Percentiles rank a stretch among this genome's conserved stretches.
phyloP scores from a whole-genome alignment of 2,329 filamentous ascomycete species.

The Metarhizium humberi region DNA sequence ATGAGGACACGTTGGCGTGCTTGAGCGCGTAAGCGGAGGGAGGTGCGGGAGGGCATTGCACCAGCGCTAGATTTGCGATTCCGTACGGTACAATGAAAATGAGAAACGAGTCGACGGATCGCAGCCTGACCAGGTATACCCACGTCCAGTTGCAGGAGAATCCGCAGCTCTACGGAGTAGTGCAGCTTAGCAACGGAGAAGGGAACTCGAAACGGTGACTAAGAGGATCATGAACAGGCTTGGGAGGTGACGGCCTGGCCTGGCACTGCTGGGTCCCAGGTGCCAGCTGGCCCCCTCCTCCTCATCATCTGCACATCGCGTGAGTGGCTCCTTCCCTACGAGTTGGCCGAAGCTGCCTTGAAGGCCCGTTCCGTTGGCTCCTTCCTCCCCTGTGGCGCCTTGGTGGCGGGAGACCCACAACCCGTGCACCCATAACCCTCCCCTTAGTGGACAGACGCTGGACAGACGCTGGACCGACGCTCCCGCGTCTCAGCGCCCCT shows the following conservation, averaged over 20 bases:
- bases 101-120: neutral
- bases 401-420: conserved; percentile 3
- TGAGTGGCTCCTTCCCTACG: neutral
- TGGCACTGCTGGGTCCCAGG: neutral
- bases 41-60: neutral
- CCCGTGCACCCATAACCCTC: conserved; percentile 1
- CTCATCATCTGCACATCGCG: too few relatives aligned
- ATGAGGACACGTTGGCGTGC: conserved; percentile 5
- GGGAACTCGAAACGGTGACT: neutral
- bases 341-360: neutral
- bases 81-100: neutral
- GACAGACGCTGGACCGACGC: neutral
- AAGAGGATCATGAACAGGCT: neutral
- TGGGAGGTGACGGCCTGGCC: neutral
- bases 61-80: neutral
- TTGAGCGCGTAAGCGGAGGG: neutral
- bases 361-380: conserved; percentile 1
- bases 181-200: neutral
- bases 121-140: neutral
- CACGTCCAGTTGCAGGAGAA: neutral
- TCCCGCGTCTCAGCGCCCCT: neutral
- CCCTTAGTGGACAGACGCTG: neutral
- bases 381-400: neutral
- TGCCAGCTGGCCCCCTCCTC: neutral
- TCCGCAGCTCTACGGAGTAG: neutral